Conservation (phyloP, 768 basidiomycete species). For the Hydnomerulius pinastri region DNA sequence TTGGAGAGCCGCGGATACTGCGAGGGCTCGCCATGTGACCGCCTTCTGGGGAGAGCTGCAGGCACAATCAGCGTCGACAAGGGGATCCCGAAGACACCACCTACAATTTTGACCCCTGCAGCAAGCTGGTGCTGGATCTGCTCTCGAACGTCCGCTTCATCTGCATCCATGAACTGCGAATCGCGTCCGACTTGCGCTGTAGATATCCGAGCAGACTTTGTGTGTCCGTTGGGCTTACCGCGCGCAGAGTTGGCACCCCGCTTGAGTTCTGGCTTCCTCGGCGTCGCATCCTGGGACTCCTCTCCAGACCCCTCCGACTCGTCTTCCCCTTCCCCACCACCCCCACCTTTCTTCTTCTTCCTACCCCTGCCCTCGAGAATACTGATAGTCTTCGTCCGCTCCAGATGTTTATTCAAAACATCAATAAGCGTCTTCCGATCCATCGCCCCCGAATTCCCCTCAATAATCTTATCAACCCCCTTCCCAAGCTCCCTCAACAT, state of each 20-base stretch:
- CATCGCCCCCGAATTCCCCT: constrained; percentile 59
- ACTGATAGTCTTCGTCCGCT: constrained; percentile 80
- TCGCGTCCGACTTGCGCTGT: constrained; percentile 51
- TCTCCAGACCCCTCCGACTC: constrained; percentile 43
- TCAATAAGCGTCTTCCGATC: constrained; percentile 82
- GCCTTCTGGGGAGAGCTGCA: constrained; percentile 62
- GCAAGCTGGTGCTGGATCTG: constrained; percentile 86
- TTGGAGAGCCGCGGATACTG: constrained; percentile 69
- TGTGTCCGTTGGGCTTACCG: constrained; percentile 27
- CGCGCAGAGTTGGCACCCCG: constrained; percentile 36
- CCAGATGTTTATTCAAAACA: constrained; percentile 77
- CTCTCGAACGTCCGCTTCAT: constrained; percentile 78
- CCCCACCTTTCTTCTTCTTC: constrained; percentile 26
- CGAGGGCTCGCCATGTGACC: constrained; percentile 64
- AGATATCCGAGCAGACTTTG: constrained; percentile 40
- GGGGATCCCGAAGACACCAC: constrained; percentile 21
- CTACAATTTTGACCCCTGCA: constrained; percentile 70
- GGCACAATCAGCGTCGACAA: constrained; percentile 14
- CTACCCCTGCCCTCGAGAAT: constrained; percentile 75
- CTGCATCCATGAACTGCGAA: constrained; percentile 90
- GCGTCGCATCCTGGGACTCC: constrained; percentile 58
- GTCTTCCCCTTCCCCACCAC: constrained; percentile 34
- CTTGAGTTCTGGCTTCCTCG: constrained; percentile 51
- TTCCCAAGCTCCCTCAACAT: constrained; percentile 88
- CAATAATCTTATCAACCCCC: constrained; percentile 74